Evolutionary conservation across 1,139 yeast species (phyloP).

Genomic region (Hemisphaericaspora lyxosophila): DNA sequence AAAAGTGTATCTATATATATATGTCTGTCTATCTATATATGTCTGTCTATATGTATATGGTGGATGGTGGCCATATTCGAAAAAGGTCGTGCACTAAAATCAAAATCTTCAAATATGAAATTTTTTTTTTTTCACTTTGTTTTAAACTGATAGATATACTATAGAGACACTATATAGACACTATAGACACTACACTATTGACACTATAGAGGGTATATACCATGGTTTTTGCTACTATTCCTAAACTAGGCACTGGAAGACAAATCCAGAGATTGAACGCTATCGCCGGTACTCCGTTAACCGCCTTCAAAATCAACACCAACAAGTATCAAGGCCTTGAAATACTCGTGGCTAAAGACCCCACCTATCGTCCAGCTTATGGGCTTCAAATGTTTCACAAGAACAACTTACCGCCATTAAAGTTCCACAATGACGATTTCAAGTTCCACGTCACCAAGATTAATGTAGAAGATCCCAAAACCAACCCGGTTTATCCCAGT

Average conservation of each 20-base stretch:
- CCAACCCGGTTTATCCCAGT: conserved; percentile 51
- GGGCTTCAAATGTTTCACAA: conserved; percentile 65
- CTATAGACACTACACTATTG: too few species aligned
- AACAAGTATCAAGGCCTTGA: conserved; percentile 28
- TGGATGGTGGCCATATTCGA: too few species aligned
- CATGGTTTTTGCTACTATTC: background rate
- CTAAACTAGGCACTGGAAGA: background rate
- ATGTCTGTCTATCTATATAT: too few species aligned
- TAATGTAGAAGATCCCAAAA: conserved; percentile 37
- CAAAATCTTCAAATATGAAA: background rate
- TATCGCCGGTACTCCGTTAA: conserved; percentile 40
- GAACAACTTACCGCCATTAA: conserved; percentile 68
- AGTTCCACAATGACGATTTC: conserved; percentile 75
- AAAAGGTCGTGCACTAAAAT: background rate
- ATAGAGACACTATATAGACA: too few species aligned
- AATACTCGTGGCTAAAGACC: conserved; percentile 28
- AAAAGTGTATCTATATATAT: too few species aligned
- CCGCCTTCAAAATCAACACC: conserved; percentile 32
- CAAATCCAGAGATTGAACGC: conserved; percentile 34
- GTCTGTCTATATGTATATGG: too few species aligned
- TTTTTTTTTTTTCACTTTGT: too few species aligned
- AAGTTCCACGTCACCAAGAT: conserved; percentile 63
- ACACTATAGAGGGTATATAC: too few species aligned
- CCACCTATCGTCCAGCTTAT: conserved; percentile 27
- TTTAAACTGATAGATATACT: background rate